Percentiles rank a stretch among this genome's conserved stretches.
These are phyloP conservation scores for Buddleja alternifolia DNA, from an alignment of 257 asterid species.

Conservation along the genomic window DNA sequence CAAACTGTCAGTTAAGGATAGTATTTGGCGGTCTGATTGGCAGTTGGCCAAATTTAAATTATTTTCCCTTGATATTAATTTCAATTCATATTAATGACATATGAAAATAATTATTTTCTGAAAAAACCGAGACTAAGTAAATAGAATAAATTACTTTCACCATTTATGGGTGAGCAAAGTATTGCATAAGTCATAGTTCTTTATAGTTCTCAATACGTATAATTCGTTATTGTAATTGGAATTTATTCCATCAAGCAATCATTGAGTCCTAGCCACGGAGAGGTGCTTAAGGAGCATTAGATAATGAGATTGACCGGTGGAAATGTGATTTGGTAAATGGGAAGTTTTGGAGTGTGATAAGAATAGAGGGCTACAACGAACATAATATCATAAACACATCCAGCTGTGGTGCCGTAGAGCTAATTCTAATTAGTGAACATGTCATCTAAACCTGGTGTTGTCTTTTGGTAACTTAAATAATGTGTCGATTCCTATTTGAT, in stretches of 20 bases:
- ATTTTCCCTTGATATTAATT: background rate
- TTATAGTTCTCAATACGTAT: background rate
- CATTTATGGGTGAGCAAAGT: background rate
- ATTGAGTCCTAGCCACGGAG: background rate
- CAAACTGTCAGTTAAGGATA: constrained; percentile 1
- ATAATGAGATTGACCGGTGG: background rate
- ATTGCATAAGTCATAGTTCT: background rate
- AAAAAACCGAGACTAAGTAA: background rate
- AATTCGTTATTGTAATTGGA: background rate
- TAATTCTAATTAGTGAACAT: background rate
- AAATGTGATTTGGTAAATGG: background rate
- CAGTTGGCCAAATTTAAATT: background rate
- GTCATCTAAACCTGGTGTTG: background rate
- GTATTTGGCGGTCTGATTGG: background rate
- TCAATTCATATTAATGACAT: background rate
- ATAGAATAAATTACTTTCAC: background rate
- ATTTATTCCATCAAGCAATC: background rate
- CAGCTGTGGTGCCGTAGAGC: background rate
- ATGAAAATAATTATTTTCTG: background rate
- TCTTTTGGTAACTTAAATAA: background rate
- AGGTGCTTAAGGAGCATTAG: background rate
- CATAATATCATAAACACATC: too few species aligned
- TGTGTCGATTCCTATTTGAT: background rate
- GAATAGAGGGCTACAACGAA: too few species aligned
- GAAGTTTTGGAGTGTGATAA: background rate